phyloP scores from a whole-genome alignment of 192 early-diverging fungal genomes.

The Coemansia guatemalensis region DNA sequence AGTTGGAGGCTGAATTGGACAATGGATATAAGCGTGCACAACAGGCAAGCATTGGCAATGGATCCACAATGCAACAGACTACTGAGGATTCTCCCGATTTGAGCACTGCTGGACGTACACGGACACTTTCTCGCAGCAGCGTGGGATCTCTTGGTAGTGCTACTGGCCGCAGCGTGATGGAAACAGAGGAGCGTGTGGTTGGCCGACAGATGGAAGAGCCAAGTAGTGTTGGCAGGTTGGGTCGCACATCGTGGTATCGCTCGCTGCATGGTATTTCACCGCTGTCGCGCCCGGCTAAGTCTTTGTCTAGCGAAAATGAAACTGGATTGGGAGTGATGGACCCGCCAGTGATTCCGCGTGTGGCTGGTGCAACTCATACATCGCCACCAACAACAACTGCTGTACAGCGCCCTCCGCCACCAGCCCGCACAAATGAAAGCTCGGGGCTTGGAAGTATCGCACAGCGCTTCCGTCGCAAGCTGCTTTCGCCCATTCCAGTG shows the following conservation, averaged over 20 bases:
- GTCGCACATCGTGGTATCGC: constrained; percentile 43
- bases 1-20: neutral
- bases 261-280: constrained; percentile 50
- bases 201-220: neutral
- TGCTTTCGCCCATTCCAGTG: neutral
- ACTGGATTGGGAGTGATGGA: constrained; percentile 9
- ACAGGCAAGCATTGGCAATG: neutral
- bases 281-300: constrained; percentile 41
- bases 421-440: neutral
- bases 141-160: constrained; percentile 15
- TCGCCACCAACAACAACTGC: neutral
- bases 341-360: constrained; percentile 14
- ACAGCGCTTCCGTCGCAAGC: neutral
- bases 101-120: constrained; percentile 26
- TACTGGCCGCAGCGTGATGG: too few species aligned
- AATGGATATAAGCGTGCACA: neutral
- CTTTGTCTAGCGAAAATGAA: constrained; percentile 45
- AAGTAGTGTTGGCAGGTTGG: constrained; percentile 11
- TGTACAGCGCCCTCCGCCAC: neutral
- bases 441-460: neutral
- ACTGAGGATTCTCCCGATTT: constrained; percentile 13
- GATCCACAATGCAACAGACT: neutral
- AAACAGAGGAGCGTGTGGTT: too few species aligned
- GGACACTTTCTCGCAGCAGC: constrained; percentile 45
- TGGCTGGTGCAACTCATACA: constrained; percentile 17